phyloP scores from a whole-genome alignment of 345 rosid species.

The Carallia pectinifolia region DNA sequence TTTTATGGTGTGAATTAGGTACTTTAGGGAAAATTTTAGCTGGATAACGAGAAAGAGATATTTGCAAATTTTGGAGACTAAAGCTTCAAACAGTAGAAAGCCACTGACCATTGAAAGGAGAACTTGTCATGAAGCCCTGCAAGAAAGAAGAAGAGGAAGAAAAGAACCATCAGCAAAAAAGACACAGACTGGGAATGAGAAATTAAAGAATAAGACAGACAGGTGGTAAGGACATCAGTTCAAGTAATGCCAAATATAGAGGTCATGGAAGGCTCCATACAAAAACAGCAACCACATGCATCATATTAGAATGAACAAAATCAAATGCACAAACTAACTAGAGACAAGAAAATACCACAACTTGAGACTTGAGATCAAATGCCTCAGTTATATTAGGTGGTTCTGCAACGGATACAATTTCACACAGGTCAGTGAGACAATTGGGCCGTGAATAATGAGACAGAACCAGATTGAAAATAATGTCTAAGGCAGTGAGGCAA shows the following conservation, averaged over 20 bases:
- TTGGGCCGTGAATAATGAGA: background rate
- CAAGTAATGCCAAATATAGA: too few relatives aligned
- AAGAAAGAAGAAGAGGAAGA: background rate
- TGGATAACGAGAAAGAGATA: too few relatives aligned
- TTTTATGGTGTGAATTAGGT: too few relatives aligned
- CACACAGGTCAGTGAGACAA: background rate
- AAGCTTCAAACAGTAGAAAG: background rate
- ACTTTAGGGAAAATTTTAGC: background rate
- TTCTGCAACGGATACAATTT: conserved; percentile 1
- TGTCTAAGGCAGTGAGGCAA: background rate
- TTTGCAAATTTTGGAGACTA: background rate
- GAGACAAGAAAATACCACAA: conserved; percentile 2
- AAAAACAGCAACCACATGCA: background rate
- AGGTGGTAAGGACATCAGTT: background rate
- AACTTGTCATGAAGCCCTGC: conserved; percentile 3
- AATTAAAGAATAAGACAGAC: background rate
- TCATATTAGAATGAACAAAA: background rate
- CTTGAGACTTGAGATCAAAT: conserved; percentile 2
- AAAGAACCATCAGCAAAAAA: background rate
- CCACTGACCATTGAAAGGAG: conserved; percentile 11
- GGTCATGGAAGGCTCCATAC: background rate
- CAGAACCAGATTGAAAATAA: background rate
- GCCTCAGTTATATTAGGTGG: background rate
- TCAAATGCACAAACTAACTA: background rate
- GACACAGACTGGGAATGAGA: background rate